Evolutionary conservation across 2,329 filamentous ascomycete genomes (phyloP), one percentile per base, ranked within the genome.

Genomic region (Colletotrichum theobromicola): DNA sequence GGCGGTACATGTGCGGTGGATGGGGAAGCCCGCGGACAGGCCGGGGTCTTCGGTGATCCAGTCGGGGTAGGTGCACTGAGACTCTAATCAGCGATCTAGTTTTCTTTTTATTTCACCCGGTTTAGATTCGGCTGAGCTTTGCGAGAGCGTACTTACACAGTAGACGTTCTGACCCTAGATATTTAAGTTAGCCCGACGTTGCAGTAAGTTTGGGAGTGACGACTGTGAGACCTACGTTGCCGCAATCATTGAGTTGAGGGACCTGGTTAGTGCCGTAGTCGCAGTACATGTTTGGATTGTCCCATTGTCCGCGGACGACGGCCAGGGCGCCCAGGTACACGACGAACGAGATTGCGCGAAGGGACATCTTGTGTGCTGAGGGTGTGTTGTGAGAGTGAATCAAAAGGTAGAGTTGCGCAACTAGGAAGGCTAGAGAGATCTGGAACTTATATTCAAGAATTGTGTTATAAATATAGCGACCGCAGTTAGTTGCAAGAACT

Each of bases 361-460:
- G 0, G 7, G 24, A 26, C 53, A 57, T 57, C 1, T 57, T 57
- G 53, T 30, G 24, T 13, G 6, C 6, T 21, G 10, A 7, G 21
- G n/a, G 10, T 50, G 10, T 50, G 10, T 50, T 21, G 5, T 21
- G 42, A 0, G 10, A 12, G 4, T 50, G 13, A 13, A 32, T 50
- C 12, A 21, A 4, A 6, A 13, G n/a, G 1, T 5, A 13, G 42
- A 4, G 42, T 50, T 21, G n/a, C 42, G 42, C 10, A 50, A 13
- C 10, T 21, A 2, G 0, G 0, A 13, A 1, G 3, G n/a, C 2
- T 0, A 13, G 42, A 50, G 1, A 50, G 0, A 2, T 21, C n/a
- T 2, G 1, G 5, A 4, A 7, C n/a, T 50, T 50, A 21, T 50
- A 21, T 21, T 21, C 12, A 1, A 21, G n/a, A 50, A n/a, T n/a